Percentiles rank a stretch among this genome's conserved stretches.
phyloP scores from a whole-genome alignment of 192 early-diverging fungal genomes.

The Backusella australiensis region DNA sequence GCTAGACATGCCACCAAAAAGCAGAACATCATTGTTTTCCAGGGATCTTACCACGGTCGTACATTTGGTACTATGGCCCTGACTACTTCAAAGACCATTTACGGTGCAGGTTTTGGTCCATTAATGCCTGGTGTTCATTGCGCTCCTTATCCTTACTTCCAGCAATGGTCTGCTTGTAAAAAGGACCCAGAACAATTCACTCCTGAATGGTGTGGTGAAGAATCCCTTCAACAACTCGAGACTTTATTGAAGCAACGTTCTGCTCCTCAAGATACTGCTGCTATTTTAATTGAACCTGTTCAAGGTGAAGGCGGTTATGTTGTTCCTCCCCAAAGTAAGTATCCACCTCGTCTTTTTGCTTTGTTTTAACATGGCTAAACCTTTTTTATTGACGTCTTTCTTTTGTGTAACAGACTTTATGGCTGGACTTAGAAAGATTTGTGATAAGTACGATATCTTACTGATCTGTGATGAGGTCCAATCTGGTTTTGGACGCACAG shows the following conservation, averaged over 20 bases:
- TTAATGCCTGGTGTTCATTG: constrained; percentile 47
- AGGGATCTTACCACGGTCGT: constrained; percentile 47
- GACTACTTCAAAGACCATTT: constrained; percentile 47
- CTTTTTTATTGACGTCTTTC: background rate
- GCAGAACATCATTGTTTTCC: constrained; percentile 46
- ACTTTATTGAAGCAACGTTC: constrained; percentile 39
- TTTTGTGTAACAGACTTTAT: constrained; percentile 28
- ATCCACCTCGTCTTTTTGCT: background rate
- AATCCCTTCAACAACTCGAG: constrained; percentile 39
- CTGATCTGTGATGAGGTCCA: constrained; percentile 46
- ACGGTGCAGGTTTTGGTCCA: constrained; percentile 37
- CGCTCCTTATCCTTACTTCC: constrained; percentile 36
- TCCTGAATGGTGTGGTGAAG: constrained; percentile 33
- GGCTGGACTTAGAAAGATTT: constrained; percentile 32
- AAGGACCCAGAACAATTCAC: constrained; percentile 27
- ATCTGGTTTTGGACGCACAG: constrained; percentile 44
- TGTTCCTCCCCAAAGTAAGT: constrained; percentile 36
- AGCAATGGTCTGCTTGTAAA: constrained; percentile 37
- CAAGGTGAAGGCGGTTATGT: constrained; percentile 48
- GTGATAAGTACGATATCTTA: constrained; percentile 40
- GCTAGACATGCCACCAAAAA: constrained; percentile 45
- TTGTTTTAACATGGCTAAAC: background rate
- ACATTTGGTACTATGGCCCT: constrained; percentile 45
- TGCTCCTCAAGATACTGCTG: constrained; percentile 41
- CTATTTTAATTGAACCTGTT: constrained; percentile 41